A percentile compares a stretch with the other conserved stretches of the same genome.
These are phyloP conservation scores for Candida smagusa DNA, from an alignment of 1,139 yeast genomes.

Conservation along the genomic window DNA sequence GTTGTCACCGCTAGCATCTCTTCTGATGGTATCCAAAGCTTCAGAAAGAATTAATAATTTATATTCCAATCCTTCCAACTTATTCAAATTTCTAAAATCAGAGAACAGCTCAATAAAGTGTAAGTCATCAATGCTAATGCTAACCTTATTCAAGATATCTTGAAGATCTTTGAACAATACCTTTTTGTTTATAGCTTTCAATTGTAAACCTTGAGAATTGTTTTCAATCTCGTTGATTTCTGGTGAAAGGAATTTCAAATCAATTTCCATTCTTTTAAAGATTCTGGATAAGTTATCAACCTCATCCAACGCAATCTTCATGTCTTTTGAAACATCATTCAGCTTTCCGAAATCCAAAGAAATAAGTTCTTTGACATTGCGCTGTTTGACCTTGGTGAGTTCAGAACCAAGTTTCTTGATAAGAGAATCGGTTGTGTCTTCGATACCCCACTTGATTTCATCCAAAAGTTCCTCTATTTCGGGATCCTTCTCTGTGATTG, in stretches of 20 bases:
- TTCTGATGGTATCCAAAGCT: slow-evolving; percentile 61
- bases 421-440: slow-evolving; percentile 58
- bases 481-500: slow-evolving; percentile 31
- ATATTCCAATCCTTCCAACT: slow-evolving; percentile 50
- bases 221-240: slow-evolving; percentile 71
- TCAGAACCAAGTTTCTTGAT: slow-evolving; percentile 51
- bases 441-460: slow-evolving; percentile 69
- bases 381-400: slow-evolving; percentile 34
- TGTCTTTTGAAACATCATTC: slow-evolving; percentile 33
- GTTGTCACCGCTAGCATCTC: slow-evolving; percentile 33
- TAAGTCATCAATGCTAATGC: slow-evolving; percentile 58
- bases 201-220: slow-evolving; percentile 80
- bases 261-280: slow-evolving; percentile 44
- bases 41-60: slow-evolving; percentile 58
- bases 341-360: slow-evolving; percentile 40
- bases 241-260: slow-evolving; percentile 46
- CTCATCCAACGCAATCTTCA: slow-evolving; percentile 49
- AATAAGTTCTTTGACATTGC: slow-evolving; percentile 36
- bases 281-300: slow-evolving; percentile 60
- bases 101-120: slow-evolving; percentile 44
- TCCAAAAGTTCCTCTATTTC: slow-evolving; percentile 68
- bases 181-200: slow-evolving; percentile 79
- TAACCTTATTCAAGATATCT: slow-evolving; percentile 65
- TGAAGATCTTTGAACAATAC: slow-evolving; percentile 65
- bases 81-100: slow-evolving; percentile 46